These are phyloP conservation scores for Parsonsia alboflavescens DNA, from an alignment of 257 asterid species.

Conservation along the genomic window DNA sequence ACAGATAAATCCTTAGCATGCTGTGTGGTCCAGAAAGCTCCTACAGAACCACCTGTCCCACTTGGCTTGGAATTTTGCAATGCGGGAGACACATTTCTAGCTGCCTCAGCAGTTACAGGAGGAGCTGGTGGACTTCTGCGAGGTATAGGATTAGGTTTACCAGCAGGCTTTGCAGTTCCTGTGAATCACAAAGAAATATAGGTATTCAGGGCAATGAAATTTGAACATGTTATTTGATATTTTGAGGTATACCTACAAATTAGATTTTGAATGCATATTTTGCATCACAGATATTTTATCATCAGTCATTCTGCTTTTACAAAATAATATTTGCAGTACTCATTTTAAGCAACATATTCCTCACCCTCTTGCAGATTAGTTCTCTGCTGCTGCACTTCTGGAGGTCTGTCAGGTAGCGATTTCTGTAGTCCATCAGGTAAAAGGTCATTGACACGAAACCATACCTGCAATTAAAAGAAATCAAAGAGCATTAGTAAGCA, in stretches of 20 bases:
- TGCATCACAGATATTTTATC: neutral
- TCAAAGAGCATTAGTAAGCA: conserved; percentile 29
- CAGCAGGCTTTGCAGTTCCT: conserved; percentile 66
- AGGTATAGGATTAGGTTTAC: conserved; percentile 74
- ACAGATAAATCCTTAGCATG: conserved; percentile 59
- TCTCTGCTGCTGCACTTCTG: conserved; percentile 55
- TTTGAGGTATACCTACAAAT: neutral
- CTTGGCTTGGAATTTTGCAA: conserved; percentile 41
- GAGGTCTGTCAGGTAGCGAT: conserved; percentile 78
- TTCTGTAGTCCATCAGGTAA: conserved; percentile 77
- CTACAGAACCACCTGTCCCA: conserved; percentile 52
- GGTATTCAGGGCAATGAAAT: conserved; percentile 11
- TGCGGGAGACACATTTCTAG: conserved; percentile 38
- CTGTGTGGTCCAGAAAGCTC: conserved; percentile 89
- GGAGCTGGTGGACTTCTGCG: conserved; percentile 90
- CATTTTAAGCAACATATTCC: neutral
- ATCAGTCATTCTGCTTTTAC: neutral
- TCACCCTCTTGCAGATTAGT: conserved; percentile 59
- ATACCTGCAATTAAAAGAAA: conserved; percentile 51
- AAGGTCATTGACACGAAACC: conserved; percentile 90
- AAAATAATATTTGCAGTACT: neutral
- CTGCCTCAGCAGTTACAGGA: conserved; percentile 53
- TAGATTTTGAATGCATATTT: neutral
- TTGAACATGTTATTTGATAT: neutral
- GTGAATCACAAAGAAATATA: conserved; percentile 20